These are phyloP conservation scores for Penicillium angulare DNA, from an alignment of 495 filamentous ascomycete species.

Conservation along the genomic window DNA sequence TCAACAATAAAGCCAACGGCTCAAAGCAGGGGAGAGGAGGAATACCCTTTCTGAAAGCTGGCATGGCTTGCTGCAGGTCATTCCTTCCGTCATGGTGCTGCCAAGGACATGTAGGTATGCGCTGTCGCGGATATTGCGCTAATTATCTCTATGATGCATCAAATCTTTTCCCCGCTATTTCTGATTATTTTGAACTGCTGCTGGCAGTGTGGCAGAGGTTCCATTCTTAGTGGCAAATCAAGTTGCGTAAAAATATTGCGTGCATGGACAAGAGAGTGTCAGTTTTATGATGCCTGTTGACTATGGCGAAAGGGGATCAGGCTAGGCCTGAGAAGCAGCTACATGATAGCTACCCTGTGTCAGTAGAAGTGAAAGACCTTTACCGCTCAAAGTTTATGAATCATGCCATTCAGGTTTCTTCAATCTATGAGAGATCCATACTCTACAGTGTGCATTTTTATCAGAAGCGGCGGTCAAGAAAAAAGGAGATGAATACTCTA, in stretches of 20 bases:
- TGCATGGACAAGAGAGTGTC: background rate
- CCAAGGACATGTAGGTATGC: slow-evolving; percentile 11
- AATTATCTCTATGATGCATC: slow-evolving; percentile 1
- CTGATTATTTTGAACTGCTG: slow-evolving; percentile 8
- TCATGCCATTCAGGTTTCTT: no score
- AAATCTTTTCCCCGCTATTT: slow-evolving; percentile 1
- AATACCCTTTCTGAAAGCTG: background rate
- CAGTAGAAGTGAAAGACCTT: no score
- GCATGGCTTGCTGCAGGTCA: slow-evolving; percentile 11
- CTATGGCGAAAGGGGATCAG: no score
- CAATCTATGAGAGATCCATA: no score
- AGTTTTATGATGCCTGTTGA: background rate
- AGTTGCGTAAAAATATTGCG: no score
- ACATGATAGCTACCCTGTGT: no score
- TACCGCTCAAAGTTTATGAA: no score
- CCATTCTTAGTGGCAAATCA: no score
- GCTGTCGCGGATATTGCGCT: slow-evolving; percentile 12
- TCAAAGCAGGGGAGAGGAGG: background rate
- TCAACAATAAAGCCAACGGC: no score
- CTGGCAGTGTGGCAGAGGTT: no score
- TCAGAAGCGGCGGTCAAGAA: background rate
- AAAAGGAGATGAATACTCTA: background rate
- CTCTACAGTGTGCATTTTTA: no score
- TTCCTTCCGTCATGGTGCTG: background rate
- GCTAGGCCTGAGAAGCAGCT: no score